Evolutionary conservation across 169 alveolate genomes (phyloP).

Genomic region (Plasmodium knowlesi): DNA sequence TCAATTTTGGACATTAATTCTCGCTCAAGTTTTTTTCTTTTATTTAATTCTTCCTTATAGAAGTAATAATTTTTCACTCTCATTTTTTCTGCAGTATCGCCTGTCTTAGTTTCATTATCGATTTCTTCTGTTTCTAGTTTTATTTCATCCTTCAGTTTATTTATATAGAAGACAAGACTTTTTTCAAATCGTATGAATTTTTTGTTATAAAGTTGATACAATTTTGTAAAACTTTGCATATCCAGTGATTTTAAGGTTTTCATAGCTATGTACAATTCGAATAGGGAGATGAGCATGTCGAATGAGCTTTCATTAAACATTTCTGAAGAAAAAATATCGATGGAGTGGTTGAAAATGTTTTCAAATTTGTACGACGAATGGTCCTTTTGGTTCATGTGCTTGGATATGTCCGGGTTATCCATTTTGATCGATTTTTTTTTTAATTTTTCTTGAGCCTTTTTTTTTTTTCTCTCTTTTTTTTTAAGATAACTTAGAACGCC

Average conservation of each 20-base stretch:
- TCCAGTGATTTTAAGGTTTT: conserved; percentile 43
- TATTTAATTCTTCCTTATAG: conserved; percentile 67
- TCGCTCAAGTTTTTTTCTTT: conserved; percentile 56
- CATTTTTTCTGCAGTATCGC: conserved; percentile 32
- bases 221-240: conserved; percentile 8
- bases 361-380: background rate
- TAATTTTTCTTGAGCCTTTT: conserved; percentile 1
- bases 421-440: background rate
- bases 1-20: conserved; percentile 36
- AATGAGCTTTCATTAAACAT: conserved; percentile 63
- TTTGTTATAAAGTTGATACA: conserved; percentile 57
- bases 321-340: conserved; percentile 61
- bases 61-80: conserved; percentile 48
- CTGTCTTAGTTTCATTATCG: conserved; percentile 36
- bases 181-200: conserved; percentile 41
- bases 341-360: conserved; percentile 28
- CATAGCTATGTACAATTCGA: conserved; percentile 70
- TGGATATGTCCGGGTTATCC: conserved; percentile 16
- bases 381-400: background rate
- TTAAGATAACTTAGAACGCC: conserved; percentile 9
- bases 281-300: conserved; percentile 52
- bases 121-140: conserved; percentile 66
- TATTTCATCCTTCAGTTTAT: conserved; percentile 56
- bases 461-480: conserved; percentile 6
- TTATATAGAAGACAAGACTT: conserved; percentile 31